Evolutionary conservation across 2,329 filamentous ascomycete species (phyloP), one percentile per base, ranked within the genome.

Genomic region (Hypomyces rosellus): DNA sequence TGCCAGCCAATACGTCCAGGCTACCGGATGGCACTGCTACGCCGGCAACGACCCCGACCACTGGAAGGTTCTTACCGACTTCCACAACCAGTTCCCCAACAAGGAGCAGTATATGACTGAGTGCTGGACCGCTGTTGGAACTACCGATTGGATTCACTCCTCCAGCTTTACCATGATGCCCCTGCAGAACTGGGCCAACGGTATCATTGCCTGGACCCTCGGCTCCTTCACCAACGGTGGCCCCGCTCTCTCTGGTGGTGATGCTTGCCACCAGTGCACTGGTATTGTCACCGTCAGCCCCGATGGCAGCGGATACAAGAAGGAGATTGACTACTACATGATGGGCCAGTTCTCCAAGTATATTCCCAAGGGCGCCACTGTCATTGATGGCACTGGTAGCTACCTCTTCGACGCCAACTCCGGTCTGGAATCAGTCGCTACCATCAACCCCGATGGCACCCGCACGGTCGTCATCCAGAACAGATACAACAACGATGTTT

Each of bases 281-380:
- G 81, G 81, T 9, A 70, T 84, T 5, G 77, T 82, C 42, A 76
- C 76, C 4, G 69, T 84, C 52, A 76, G 84, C 64, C 59, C 61
- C 7, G 58, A 65, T 11, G 42, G 49, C 12, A 65, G 64, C 18
- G 69, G 66, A 3, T 79, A 78, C 61, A 64, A 62, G 4, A 69
- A 72, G 53, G 71, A 69, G 22, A 66, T 74, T 6, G 74, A 76
- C 53, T 78, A 77, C 62, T 78, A 78, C 59, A 75, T 76, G 69
- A 65, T 79, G 53, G 75, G 73, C 1, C 76, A 80, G 60, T 77
- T 75, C 59, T 71, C 68, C 59, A 69, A 65, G 53, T 77, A 72
- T 59, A 74, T 77, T 50, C 69, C 71, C 16, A 65, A 66, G 36
- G 73, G 73, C 40, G 73, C 72, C 0, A 65, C 63, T 4, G 66